phyloP scores from a whole-genome alignment of 306 rosid genomes.

The Urtica urens region DNA sequence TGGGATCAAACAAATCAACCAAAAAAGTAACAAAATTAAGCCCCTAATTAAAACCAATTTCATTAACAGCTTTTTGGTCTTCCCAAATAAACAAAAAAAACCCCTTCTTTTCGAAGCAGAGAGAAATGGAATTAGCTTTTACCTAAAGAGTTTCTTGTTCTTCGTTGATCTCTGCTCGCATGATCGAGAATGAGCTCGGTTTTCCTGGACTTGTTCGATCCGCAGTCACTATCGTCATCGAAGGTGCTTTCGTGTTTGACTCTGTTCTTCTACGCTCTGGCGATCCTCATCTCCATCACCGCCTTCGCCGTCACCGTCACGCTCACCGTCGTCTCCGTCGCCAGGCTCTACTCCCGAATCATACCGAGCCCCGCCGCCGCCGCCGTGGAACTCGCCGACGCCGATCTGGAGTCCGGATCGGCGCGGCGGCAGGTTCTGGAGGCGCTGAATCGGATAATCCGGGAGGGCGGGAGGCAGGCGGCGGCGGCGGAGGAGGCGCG shows the following conservation, averaged over 20 bases:
- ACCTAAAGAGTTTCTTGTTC: too few relatives aligned
- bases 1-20: too few relatives aligned
- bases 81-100: background rate
- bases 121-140: too few relatives aligned
- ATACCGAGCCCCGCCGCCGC: background rate
- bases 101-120: background rate
- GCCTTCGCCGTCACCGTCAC: slow-evolving; percentile 13
- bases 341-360: slow-evolving; percentile 4
- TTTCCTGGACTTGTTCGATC: slow-evolving; percentile 5
- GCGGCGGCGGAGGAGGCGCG: background rate
- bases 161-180: background rate
- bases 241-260: slow-evolving; percentile 8
- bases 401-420: background rate
- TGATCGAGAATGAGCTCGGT: slow-evolving; percentile 1
- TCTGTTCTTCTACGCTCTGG: background rate
- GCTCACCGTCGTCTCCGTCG: slow-evolving; percentile 6
- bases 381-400: background rate
- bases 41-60: too few relatives aligned
- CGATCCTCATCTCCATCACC: slow-evolving; percentile 16
- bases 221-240: slow-evolving; percentile 4
- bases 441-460: slow-evolving; percentile 9
- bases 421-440: slow-evolving; percentile 4
- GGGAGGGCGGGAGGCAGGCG: slow-evolving; percentile 6
- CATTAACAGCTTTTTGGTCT: too few relatives aligned
- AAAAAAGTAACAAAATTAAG: too few relatives aligned